A percentile compares a stretch with the other conserved stretches of the same genome.
Evolutionary conservation across 495 filamentous ascomycete genomes (phyloP).

Genomic region (Penicillium daleae): DNA sequence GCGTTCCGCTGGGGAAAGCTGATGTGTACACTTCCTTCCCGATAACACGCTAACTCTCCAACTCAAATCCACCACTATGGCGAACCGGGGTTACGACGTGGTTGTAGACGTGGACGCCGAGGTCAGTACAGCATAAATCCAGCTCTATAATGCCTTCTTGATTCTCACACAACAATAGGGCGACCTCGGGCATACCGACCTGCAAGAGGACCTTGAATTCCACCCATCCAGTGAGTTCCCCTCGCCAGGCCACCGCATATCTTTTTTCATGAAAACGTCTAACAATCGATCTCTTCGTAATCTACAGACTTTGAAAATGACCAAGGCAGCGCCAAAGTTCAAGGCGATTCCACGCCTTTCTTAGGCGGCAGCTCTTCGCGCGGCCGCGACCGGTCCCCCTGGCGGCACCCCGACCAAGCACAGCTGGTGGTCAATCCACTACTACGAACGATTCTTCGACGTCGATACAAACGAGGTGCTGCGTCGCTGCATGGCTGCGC

Average conservation of each 20-base stretch:
- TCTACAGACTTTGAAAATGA: slow-evolving; percentile 56
- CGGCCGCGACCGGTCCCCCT: slow-evolving; percentile 47
- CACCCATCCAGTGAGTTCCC: slow-evolving; percentile 78
- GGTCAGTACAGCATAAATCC: slow-evolving; percentile 47
- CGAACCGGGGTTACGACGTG: slow-evolving; percentile 89
- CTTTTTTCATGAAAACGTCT: background rate
- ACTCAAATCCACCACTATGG: slow-evolving; percentile 57
- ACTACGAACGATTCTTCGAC: slow-evolving; percentile 98
- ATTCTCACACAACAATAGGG: slow-evolving; percentile 59
- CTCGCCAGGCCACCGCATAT: background rate
- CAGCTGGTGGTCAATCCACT: slow-evolving; percentile 87
- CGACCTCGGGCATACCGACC: slow-evolving; percentile 95
- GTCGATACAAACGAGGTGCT: slow-evolving; percentile 91
- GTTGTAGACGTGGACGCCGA: slow-evolving; percentile 96
- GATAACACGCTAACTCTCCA: slow-evolving; percentile 20
- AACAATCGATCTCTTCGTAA: slow-evolving; percentile 4
- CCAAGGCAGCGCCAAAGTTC: slow-evolving; percentile 60
- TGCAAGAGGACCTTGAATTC: slow-evolving; percentile 98
- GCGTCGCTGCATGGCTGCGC: slow-evolving; percentile 76
- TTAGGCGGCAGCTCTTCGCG: slow-evolving; percentile 58
- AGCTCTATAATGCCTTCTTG: background rate
- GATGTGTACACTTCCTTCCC: slow-evolving; percentile 37
- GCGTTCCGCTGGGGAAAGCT: slow-evolving; percentile 33
- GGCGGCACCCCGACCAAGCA: slow-evolving; percentile 68
- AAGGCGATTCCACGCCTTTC: slow-evolving; percentile 61